Conservation (phyloP, 805 yeast species). For the Hanseniaspora mollemarum region DNA sequence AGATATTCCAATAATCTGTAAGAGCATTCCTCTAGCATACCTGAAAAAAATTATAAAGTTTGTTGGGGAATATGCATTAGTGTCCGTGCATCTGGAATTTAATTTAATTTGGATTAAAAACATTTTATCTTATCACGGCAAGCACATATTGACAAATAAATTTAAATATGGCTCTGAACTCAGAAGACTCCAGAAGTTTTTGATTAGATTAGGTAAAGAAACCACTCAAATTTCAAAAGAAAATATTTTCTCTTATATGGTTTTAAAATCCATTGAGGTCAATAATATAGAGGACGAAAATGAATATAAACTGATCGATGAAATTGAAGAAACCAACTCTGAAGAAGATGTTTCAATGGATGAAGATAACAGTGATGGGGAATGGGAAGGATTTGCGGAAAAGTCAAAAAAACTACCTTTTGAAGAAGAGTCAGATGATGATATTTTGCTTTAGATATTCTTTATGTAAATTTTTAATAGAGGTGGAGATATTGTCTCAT, state of each 20-base stretch:
- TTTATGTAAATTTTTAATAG: no score
- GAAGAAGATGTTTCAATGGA: slow-evolving; percentile 26
- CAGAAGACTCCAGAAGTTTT: slow-evolving; percentile 62
- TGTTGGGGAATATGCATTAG: slow-evolving; percentile 54
- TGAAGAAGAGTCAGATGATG: slow-evolving; percentile 24
- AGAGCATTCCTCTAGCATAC: slow-evolving; percentile 68
- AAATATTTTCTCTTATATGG: slow-evolving; percentile 45
- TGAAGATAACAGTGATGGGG: slow-evolving; percentile 33
- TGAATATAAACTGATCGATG: slow-evolving; percentile 21
- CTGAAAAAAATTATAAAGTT: slow-evolving; percentile 55
- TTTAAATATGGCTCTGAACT: slow-evolving; percentile 52
- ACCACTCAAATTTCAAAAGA: slow-evolving; percentile 44
- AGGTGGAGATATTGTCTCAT: no score
- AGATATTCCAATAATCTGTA: slow-evolving; percentile 56
- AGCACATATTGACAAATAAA: slow-evolving; percentile 51
- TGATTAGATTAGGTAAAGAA: slow-evolving; percentile 64
- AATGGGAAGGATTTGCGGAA: slow-evolving; percentile 28
- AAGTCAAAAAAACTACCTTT: slow-evolving; percentile 24
- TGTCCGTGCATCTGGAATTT: slow-evolving; percentile 76
- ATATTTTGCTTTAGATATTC: slow-evolving; percentile 9
- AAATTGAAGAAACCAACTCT: slow-evolving; percentile 25
- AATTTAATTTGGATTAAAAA: slow-evolving; percentile 69
- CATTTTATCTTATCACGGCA: slow-evolving; percentile 63
- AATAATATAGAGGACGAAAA: slow-evolving; percentile 26
- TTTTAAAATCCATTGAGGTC: slow-evolving; percentile 33